A percentile compares a stretch with the other conserved stretches of the same genome.
Conservation (phyloP, 2,329 filamentous ascomycete species). For the Dryadomyces quercivorus region DNA sequence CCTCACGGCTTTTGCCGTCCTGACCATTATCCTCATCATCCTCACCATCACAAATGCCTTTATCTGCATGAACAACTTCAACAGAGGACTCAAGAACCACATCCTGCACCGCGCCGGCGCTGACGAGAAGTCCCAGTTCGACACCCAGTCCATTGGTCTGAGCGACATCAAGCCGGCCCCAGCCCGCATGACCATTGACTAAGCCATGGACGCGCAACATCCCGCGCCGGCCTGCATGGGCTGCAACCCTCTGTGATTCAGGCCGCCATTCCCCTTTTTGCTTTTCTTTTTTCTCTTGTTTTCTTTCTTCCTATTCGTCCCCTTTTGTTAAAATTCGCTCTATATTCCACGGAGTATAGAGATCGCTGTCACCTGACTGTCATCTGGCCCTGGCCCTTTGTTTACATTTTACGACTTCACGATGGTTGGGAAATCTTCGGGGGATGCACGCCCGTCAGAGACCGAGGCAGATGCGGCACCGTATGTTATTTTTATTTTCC, state of each 20-base stretch:
- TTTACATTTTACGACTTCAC: not conserved
- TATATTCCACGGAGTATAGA: not conserved
- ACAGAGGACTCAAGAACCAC: slow-evolving; percentile 78
- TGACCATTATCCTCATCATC: slow-evolving; percentile 81
- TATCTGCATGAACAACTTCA: slow-evolving; percentile 83
- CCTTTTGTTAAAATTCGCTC: not conserved
- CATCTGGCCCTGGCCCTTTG: not conserved
- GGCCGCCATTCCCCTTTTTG: not conserved
- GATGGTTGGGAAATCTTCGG: not conserved
- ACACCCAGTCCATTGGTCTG: slow-evolving; percentile 42
- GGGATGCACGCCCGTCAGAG: not conserved
- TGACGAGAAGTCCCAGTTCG: slow-evolving; percentile 37
- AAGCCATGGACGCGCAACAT: slow-evolving; percentile 11
- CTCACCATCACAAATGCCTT: slow-evolving; percentile 79
- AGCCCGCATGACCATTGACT: slow-evolving; percentile 52
- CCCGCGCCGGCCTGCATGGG: not conserved
- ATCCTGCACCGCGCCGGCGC: slow-evolving; percentile 43
- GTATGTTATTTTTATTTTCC: not conserved
- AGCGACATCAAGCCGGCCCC: slow-evolving; percentile 44
- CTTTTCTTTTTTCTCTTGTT: not conserved
- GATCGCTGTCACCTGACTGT: not conserved
- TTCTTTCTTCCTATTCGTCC: not conserved
- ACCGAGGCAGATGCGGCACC: not conserved
- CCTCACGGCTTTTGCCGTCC: slow-evolving; percentile 84
- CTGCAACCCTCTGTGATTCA: not conserved